Evolutionary conservation across 2,329 filamentous ascomycete genomes (phyloP), one percentile per base, ranked within the genome.

Genomic region (Coniochaeta sp.): DNA sequence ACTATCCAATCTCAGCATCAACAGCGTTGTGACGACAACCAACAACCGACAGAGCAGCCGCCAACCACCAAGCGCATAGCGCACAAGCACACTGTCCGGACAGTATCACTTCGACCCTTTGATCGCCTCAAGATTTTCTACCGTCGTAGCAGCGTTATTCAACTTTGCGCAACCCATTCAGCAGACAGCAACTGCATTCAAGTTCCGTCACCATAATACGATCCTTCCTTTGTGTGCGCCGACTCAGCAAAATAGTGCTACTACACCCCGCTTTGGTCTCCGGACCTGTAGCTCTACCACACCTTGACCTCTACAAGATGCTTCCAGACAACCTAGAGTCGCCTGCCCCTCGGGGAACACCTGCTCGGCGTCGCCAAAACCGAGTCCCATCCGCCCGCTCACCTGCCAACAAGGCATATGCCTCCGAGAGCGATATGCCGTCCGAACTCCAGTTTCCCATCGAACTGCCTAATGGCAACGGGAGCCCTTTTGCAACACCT

Each of bases 351-450:
- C 58, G 66, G 60, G 67, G 65, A 50, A 69, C 70, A 49, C 68
- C 71, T 38, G 68, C 63, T 55, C 61, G 72, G 58, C 68, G 74
- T 62, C 63, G 71, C 62, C 58, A 67, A 62, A 64, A 71, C 53
- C 64, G 67, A 57, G 63, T 72, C 57, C 63, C 72, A 57, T 63
- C 60, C 56, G 58, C 66, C 38, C 67, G 64, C 50, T 60, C 63
- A 16, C 61, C 72, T 13, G 67, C 67, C 10, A 74, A 74, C 54
- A 82, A 78, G 64, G 74, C 72, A n/a, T 82, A 82, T 59, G 79
- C 76, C 22, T 83, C 80, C 3, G 80, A 83, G 63, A 81, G 77
- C 58, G 80, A 83, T 58, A 65, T 68, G 57, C 66, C 62, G 42
- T 65, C 56, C 56, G 68, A 65, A 56, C 67, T 60, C 53, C 60